phyloP scores from a whole-genome alignment of 2,329 filamentous ascomycete species.

The Penicillium sp. region DNA sequence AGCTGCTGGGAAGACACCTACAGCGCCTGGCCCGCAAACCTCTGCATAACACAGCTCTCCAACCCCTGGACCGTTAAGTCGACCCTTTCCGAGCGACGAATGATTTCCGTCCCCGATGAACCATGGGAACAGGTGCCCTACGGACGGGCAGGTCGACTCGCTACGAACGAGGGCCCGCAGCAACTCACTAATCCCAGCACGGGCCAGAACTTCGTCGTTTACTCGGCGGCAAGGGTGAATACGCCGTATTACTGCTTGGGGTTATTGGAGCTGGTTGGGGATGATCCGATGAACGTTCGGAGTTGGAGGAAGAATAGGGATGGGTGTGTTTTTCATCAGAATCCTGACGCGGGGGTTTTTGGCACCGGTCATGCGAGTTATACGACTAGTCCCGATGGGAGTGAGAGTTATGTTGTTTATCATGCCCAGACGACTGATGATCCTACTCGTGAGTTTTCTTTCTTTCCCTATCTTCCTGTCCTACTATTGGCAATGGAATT shows the following conservation, averaged over 20 bases:
- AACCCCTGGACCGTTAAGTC: slow-evolving; percentile 53
- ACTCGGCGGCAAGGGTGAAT: slow-evolving; percentile 55
- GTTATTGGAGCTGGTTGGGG: slow-evolving; percentile 54
- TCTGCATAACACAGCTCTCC: slow-evolving; percentile 54
- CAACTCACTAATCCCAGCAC: slow-evolving; percentile 54
- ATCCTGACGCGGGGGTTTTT: slow-evolving; percentile 49
- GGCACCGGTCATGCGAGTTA: slow-evolving; percentile 59
- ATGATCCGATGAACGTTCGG: slow-evolving; percentile 54
- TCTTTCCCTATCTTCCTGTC: slow-evolving; percentile 11
- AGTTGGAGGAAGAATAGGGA: slow-evolving; percentile 55
- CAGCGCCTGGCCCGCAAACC: slow-evolving; percentile 56
- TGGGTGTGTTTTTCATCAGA: slow-evolving; percentile 56
- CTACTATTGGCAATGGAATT: background rate
- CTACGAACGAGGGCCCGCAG: slow-evolving; percentile 56
- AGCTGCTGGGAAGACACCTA: slow-evolving; percentile 44
- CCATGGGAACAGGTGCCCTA: slow-evolving; percentile 58
- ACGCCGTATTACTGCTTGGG: slow-evolving; percentile 60
- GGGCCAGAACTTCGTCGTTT: slow-evolving; percentile 55
- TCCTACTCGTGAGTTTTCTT: slow-evolving; percentile 49
- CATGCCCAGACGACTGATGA: slow-evolving; percentile 55
- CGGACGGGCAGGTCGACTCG: slow-evolving; percentile 48
- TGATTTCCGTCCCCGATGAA: slow-evolving; percentile 53
- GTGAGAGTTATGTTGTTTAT: slow-evolving; percentile 58
- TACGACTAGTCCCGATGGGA: slow-evolving; percentile 52
- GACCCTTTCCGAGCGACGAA: slow-evolving; percentile 51